Evolutionary conservation across 768 basidiomycete genomes (phyloP).

Genomic region (Paxillus rubicundulus): DNA sequence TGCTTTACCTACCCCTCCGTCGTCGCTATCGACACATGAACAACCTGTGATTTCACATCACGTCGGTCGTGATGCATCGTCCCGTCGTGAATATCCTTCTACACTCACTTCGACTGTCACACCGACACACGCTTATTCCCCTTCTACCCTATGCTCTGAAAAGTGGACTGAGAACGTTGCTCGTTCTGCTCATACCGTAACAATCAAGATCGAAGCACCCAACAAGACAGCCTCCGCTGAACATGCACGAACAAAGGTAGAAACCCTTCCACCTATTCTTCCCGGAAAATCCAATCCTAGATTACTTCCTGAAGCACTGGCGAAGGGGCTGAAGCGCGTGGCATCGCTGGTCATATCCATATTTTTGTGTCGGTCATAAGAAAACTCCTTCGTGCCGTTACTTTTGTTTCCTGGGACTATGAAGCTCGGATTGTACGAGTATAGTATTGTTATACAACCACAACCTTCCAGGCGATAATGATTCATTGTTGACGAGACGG

Average conservation of each 20-base stretch:
- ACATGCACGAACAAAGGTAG: slow-evolving; percentile 18
- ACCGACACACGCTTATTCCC: slow-evolving; percentile 29
- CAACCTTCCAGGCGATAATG: slow-evolving; percentile 3
- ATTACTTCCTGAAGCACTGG: slow-evolving; percentile 23
- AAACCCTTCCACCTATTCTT: slow-evolving; percentile 17
- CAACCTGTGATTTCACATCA: slow-evolving; percentile 11
- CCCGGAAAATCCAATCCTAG: slow-evolving; percentile 23
- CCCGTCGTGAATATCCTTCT: slow-evolving; percentile 24
- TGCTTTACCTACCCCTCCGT: slow-evolving; percentile 31
- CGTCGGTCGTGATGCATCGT: slow-evolving; percentile 12
- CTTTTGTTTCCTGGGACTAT: slow-evolving; percentile 23
- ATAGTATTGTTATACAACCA: slow-evolving; percentile 15
- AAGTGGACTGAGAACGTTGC: slow-evolving; percentile 27
- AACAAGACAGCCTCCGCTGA: slow-evolving; percentile 23
- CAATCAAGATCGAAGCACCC: slow-evolving; percentile 24
- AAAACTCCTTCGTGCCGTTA: slow-evolving; percentile 1
- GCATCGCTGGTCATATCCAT: slow-evolving; percentile 30
- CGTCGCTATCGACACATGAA: slow-evolving; percentile 27
- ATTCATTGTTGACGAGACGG: slow-evolving; percentile 3
- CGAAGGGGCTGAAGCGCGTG: slow-evolving; percentile 25
- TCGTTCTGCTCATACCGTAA: slow-evolving; percentile 22
- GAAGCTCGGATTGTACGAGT: slow-evolving; percentile 21
- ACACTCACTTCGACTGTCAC: slow-evolving; percentile 26
- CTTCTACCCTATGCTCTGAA: slow-evolving; percentile 30
- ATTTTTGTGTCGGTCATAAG: slow-evolving; percentile 30